Conservation (phyloP, 805 yeast genomes). For the Candida taoyuanica region DNA sequence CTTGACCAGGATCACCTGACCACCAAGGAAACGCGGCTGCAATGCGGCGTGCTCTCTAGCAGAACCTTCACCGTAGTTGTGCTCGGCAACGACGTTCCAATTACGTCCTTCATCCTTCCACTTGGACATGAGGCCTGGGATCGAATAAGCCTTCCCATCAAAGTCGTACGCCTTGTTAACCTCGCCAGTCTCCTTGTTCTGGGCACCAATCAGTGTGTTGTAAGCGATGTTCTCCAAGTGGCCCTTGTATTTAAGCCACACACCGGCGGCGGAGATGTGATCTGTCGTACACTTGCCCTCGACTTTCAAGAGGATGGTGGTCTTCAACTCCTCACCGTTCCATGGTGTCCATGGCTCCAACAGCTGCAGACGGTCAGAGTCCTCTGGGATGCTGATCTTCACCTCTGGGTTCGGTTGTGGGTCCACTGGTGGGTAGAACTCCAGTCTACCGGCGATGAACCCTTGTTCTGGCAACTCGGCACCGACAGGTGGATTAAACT, state of each 20-base stretch:
- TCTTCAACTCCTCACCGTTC: constrained; percentile 77
- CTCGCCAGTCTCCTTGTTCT: constrained; percentile 94
- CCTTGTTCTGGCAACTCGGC: constrained; percentile 79
- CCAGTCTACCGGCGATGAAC: constrained; percentile 67
- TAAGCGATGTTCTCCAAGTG: constrained; percentile 93
- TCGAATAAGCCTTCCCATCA: constrained; percentile 70
- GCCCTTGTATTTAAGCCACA: constrained; percentile 97
- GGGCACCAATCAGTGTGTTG: constrained; percentile 95
- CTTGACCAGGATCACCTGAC: constrained; percentile 80
- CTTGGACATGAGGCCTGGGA: constrained; percentile 95
- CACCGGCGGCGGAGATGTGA: constrained; percentile 98
- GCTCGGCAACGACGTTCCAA: constrained; percentile 96
- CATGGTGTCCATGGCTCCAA: constrained; percentile 86
- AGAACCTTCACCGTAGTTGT: constrained; percentile 98
- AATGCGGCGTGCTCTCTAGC: constrained; percentile 99
- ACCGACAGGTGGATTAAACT: constrained; percentile 76
- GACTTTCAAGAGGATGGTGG: constrained; percentile 79
- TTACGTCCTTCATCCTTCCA: constrained; percentile 85
- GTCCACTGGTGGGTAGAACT: constrained; percentile 68
- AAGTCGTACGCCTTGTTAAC: constrained; percentile 87
- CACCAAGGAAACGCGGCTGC: constrained; percentile 93
- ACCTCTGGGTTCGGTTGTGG: constrained; percentile 62
- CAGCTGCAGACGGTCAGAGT: constrained; percentile 87
- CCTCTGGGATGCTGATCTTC: constrained; percentile 68
- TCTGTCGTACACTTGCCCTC: constrained; percentile 99